Conservation (phyloP, 1,284 basidiomycete species). For the Porphyrellus sp. region DNA sequence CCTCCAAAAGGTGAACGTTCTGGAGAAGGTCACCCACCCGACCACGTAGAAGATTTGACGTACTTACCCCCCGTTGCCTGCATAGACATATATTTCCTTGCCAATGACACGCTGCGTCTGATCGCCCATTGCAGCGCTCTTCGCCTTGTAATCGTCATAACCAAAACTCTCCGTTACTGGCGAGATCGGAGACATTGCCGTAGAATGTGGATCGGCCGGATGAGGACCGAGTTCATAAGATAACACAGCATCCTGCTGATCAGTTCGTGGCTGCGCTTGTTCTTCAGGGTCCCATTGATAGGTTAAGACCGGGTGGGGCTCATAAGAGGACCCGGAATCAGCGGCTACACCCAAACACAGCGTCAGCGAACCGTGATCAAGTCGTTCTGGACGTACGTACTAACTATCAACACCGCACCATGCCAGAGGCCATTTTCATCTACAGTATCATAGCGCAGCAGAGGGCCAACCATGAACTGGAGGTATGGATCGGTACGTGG, state of each 20-base stretch:
- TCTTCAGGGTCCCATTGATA: slow-evolving; percentile 73
- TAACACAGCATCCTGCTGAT: slow-evolving; percentile 19
- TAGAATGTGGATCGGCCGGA: slow-evolving; percentile 66
- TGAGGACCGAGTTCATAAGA: slow-evolving; percentile 63
- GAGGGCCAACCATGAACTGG: slow-evolving; percentile 82
- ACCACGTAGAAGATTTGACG: neutral
- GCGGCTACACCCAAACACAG: slow-evolving; percentile 44
- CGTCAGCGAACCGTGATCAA: slow-evolving; percentile 7
- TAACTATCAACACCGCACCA: slow-evolving; percentile 84
- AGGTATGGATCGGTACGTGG: slow-evolving; percentile 70
- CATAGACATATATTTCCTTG: slow-evolving; percentile 80
- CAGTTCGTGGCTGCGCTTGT: slow-evolving; percentile 18
- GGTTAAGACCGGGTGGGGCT: slow-evolving; percentile 71
- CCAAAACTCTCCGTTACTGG: slow-evolving; percentile 9
- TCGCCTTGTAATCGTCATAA: slow-evolving; percentile 19
- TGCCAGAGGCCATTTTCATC: slow-evolving; percentile 77
- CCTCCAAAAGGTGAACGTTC: slow-evolving; percentile 91
- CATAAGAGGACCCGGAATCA: slow-evolving; percentile 78
- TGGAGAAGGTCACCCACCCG: slow-evolving; percentile 26
- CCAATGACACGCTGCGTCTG: slow-evolving; percentile 50
- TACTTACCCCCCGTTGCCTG: slow-evolving; percentile 59
- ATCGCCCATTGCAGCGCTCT: slow-evolving; percentile 17
- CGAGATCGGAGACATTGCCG: slow-evolving; percentile 26
- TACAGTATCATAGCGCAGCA: slow-evolving; percentile 90
- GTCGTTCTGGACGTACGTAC: slow-evolving; percentile 40